Percentiles rank a stretch among this genome's conserved stretches.
Evolutionary conservation across 257 asterid genomes (phyloP).

Genomic region (Forsythia viridissima): DNA sequence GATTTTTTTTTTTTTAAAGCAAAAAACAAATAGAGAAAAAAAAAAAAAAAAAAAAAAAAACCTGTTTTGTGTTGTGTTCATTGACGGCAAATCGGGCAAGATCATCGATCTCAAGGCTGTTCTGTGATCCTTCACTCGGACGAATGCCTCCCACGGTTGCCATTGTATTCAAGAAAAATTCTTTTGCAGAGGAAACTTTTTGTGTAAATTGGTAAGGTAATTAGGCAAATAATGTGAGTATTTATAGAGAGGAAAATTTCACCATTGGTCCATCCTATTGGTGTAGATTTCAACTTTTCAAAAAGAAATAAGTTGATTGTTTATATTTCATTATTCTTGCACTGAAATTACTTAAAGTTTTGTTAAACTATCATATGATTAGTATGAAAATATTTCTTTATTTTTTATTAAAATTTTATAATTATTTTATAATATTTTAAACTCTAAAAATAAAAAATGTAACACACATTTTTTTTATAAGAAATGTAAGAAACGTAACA

Average conservation of each 20-base stretch:
- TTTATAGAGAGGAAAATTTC: not conserved
- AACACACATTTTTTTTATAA: no score
- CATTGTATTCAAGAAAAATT: not conserved
- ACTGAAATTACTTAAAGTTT: no score
- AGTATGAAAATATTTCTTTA: no score
- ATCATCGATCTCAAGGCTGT: not conserved
- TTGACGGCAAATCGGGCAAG: conserved; percentile 21
- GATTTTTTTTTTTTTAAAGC: not conserved
- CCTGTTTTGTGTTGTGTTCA: conserved; percentile 14
- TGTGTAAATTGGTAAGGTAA: not conserved
- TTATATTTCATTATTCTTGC: no score
- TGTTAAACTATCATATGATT: no score
- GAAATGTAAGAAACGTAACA: no score
- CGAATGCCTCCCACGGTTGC: not conserved
- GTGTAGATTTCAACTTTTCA: not conserved
- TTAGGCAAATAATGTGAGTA: not conserved
- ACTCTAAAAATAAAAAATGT: no score
- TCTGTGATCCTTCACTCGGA: conserved; percentile 1
- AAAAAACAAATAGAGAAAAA: not conserved
- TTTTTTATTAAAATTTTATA: no score
- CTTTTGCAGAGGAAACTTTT: not conserved
- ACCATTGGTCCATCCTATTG: not conserved
- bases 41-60: not conserved
- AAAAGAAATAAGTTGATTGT: not conserved
- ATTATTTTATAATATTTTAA: no score